Base-by-base conservation (phyloP, 2,329 filamentous ascomycete species). In the Cladophialophora chaetospira region DNA sequence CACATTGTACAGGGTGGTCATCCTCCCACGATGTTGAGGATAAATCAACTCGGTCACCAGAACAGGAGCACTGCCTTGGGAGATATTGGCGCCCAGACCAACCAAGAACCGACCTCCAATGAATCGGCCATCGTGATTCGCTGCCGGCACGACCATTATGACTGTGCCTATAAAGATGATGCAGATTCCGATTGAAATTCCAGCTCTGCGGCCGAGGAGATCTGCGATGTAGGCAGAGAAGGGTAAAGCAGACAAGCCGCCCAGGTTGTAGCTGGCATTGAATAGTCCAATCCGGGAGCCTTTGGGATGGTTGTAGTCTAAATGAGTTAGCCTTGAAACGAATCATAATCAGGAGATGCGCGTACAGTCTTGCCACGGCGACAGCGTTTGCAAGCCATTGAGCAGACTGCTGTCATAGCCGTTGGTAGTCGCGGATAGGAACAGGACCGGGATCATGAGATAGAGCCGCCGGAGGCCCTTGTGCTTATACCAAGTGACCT, bases 11-110 rank as follows among this genome's bases (percentile, higher is more conserved):
- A 47, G 19, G 3, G 44, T 31, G 17, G 29, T 21, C 26, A 47
- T 17, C 6, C 66, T 59, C 6, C 65, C 68, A 31, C 68, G 67
- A 53, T 70, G 66, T 42, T 69, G 66, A 2, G 68, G 63, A 17
- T 68, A 67, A 5, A 65, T 65, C 11, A 70, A 54, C 44, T 70
- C 68, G 5, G 67, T 63, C 26, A 68, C 62, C n/a, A 70, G 57
- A 3, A 70, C 43, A 3, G 68, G 68, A 5, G 66, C 63, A 9
- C 63, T 60, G 17, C 63, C 65, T n/a, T 66, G 65, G 8, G 64
- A 63, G 48, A 70, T 66, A 23, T 60, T 64, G 10, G 66, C 62
- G 2, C 68, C 67, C 35, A 70, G 67, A 15, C 68, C 68, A n/a
- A 70, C 61, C 23, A 70, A 45, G 25, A 69, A 67, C 8, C 68